These are phyloP conservation scores for Leccinum longicurvipes DNA, from an alignment of 768 basidiomycete species.

Conservation along the genomic window DNA sequence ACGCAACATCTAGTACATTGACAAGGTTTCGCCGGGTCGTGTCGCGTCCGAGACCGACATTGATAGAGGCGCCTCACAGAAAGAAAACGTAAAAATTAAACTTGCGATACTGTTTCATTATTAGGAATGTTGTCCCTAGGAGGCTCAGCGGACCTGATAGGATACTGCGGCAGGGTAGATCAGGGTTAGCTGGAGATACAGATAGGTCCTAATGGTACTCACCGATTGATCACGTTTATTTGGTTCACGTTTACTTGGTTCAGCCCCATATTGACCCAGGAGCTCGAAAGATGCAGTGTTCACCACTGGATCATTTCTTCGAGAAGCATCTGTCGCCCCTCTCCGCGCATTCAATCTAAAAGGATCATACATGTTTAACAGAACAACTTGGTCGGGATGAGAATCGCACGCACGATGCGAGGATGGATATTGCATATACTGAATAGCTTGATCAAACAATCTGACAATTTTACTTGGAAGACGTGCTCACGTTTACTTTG, in stretches of 20 bases:
- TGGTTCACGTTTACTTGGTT: not conserved
- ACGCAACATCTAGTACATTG: no score
- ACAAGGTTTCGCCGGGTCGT: no score
- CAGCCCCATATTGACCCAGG: not conserved
- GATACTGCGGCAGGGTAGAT: not conserved
- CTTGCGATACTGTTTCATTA: not conserved
- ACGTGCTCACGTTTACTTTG: not conserved
- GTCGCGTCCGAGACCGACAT: no score
- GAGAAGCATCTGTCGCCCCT: not conserved
- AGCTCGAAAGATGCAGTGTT: not conserved
- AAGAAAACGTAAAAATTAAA: not conserved
- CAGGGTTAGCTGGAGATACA: not conserved
- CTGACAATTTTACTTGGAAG: not conserved
- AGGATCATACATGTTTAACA: not conserved
- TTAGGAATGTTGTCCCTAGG: not conserved
- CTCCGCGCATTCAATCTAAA: not conserved
- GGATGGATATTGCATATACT: conserved; percentile 19
- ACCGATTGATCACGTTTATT: not conserved
- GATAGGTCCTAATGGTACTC: not conserved
- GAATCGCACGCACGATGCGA: conserved; percentile 11
- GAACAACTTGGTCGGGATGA: not conserved
- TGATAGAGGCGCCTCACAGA: no score
- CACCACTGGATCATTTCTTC: not conserved
- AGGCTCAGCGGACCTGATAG: not conserved
- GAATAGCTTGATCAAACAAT: not conserved